Evolutionary conservation across 75 land plant species (phyloP), one percentile per base, ranked within the genome.

Genomic region (Selaginella tamariscina): DNA sequence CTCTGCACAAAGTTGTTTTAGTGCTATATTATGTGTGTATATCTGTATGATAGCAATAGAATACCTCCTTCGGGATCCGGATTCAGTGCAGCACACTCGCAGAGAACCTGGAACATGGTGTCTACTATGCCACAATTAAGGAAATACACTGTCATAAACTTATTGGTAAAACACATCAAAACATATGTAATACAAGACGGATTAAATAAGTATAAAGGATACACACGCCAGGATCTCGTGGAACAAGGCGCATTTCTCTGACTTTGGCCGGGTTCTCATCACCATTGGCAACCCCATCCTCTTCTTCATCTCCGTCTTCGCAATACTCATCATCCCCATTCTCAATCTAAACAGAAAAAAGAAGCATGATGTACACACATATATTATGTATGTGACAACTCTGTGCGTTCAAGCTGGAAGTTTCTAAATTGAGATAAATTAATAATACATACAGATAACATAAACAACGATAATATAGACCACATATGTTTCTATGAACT

Each of bases 81-180:
- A 72, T 95, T 95, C 64, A 95, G 75, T 33, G 82, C 87, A 56
- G 99, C 99, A 81, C 99, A 95, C 32, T 88, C 82, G 74, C 92
- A 95, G 71, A 95, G 86, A 2, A 85, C 74, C 27, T 80, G 75
- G 68, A 95, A 95, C 56, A 95, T 65, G 22, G 66, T 70, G 62
- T 90, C 89, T 87, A 95, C 99, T 95, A 39, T 15, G 15, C 11
- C 1, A 15, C 30, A 68, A 54, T 32, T 24, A 55, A 33, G 30
- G 29, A n/a, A 11, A 72, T 23, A 30, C 11, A 64, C 30, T 9
- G 9, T 20, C 13, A 20, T 9, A 60, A 20, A n/a, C 9, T 20
- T 20, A 9, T 20, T 60, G 24, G 20, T 20, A 60, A 54, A 56
- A 65, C 2, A 31, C 31, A 49, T 49, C 54, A 49, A 49, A 20